Evolutionary conservation across 331 rosid genomes (phyloP).

Genomic region (Malus hybrid): DNA sequence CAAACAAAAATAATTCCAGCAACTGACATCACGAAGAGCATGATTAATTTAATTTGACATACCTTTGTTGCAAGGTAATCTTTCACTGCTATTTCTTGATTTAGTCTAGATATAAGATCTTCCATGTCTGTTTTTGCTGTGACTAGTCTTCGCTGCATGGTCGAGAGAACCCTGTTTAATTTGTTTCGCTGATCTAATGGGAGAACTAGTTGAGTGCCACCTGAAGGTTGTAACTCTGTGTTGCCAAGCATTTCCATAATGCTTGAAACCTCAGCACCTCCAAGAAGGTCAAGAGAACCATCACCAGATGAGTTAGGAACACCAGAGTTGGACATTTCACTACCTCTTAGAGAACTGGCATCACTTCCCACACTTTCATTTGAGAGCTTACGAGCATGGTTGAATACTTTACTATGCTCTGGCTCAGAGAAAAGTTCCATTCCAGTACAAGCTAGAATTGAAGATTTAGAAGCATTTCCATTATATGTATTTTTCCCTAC

Average conservation of each 20-base stretch:
- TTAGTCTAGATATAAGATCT: constrained; percentile 87
- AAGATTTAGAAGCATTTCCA: constrained; percentile 64
- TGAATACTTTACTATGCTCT: constrained; percentile 48
- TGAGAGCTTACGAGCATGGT: constrained; percentile 68
- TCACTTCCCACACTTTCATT: constrained; percentile 86
- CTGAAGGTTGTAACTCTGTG: constrained; percentile 41
- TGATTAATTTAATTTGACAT: background rate
- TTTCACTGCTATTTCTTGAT: constrained; percentile 87
- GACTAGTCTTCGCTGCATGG: constrained; percentile 81
- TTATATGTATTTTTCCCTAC: constrained; percentile 44
- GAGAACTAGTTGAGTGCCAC: constrained; percentile 64
- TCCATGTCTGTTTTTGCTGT: constrained; percentile 91
- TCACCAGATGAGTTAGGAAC: constrained; percentile 67
- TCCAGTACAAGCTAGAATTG: constrained; percentile 51
- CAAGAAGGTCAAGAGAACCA: constrained; percentile 55
- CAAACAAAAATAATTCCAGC: background rate
- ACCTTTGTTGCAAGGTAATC: constrained; percentile 84
- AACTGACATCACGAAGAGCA: background rate
- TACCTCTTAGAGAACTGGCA: constrained; percentile 74
- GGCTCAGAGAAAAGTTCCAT: constrained; percentile 65
- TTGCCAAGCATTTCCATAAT: constrained; percentile 40
- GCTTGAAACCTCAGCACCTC: constrained; percentile 49
- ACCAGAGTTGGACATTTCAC: constrained; percentile 62
- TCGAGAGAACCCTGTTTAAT: constrained; percentile 78
- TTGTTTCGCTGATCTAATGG: constrained; percentile 86